These are phyloP conservation scores for Uncinocarpus reesii DNA, from an alignment of 2,329 filamentous ascomycete species.

Conservation along the genomic window DNA sequence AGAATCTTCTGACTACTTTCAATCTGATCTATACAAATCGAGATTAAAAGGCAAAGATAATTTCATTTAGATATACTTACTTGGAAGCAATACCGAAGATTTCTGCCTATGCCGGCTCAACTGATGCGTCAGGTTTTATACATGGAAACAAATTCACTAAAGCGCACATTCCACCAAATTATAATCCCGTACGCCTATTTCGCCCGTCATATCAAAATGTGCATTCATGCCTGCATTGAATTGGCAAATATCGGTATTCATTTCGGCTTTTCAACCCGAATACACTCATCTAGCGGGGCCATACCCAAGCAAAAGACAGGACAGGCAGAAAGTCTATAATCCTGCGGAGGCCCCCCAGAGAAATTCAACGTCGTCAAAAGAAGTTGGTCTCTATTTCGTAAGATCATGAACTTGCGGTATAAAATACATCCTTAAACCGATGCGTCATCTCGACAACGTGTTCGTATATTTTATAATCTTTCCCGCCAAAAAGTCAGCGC, in stretches of 20 bases:
- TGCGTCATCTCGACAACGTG: slow-evolving; percentile 81
- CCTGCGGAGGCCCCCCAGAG: too few relatives aligned
- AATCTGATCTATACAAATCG: too few relatives aligned
- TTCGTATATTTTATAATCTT: slow-evolving; percentile 66
- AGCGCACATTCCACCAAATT: too few relatives aligned
- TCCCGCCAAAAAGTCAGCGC: not conserved
- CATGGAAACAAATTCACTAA: too few relatives aligned
- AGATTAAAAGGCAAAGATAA: too few relatives aligned
- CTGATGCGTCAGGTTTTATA: too few relatives aligned
- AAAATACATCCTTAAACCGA: slow-evolving; percentile 70
- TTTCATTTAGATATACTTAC: too few relatives aligned
- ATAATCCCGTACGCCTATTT: not conserved
- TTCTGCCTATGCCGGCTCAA: too few relatives aligned
- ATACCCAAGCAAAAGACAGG: not conserved
- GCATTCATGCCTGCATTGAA: not conserved
- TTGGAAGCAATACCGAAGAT: too few relatives aligned
- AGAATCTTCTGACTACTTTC: too few relatives aligned
- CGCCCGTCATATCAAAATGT: not conserved
- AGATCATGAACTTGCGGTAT: slow-evolving; percentile 36
- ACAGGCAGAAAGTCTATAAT: not conserved
- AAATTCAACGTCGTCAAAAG: too few relatives aligned
- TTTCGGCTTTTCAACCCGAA: not conserved
- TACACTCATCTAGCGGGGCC: not conserved
- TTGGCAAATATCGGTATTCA: not conserved
- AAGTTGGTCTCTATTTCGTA: not conserved